Base-by-base conservation (phyloP, 768 basidiomycete species). In the Epithele typhae region DNA sequence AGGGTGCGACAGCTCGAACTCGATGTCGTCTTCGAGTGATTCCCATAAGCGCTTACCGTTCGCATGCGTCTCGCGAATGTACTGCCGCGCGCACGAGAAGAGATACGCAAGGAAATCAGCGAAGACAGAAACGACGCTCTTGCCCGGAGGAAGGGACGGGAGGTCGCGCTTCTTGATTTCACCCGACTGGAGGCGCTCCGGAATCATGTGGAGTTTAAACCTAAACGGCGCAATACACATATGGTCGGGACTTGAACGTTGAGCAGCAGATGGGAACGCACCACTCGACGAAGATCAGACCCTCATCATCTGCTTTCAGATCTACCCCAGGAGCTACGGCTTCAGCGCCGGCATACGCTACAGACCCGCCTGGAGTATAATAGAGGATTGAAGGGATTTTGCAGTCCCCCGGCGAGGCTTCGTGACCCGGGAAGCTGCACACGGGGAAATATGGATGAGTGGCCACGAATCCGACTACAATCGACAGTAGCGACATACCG, bases 1-100 rank as follows among this genome's bases (percentile, higher is more conserved):
- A 4, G 82, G 82, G 53, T 82, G 81, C 1, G 73, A 73, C n/a
- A 84, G 69, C 4, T 84, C 68, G 47, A 74, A 78, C 27, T 79
- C 71, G 30, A 77, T 70, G 8, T 53, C 62, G 11, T 61, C 53
- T 49, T 73, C 65, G 8, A 81, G 50, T 10, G 68, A 70, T 7
- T 57, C 57, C 78, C 77, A 80, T 4, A 80, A 52, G 14, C 65
- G 62, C 15, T 33, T 51, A 1, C 80, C 78, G 48, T 64, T 69
- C 0, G 67, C 56, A 36, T 77, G 73, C 3, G 70, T 67, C 19
- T 78, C 74, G 25, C 63, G 56, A 43, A 82, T 79, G 45, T 75
- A 80, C 3, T 57, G 60, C 38, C 60, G 65, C 0, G 71, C 68
- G 43, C 77, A 77, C 5, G 64, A 34, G 36, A 66, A 70, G 3